phyloP scores from a whole-genome alignment of 108 stramenopile genomes.

The Schizochytrium sp. region DNA sequence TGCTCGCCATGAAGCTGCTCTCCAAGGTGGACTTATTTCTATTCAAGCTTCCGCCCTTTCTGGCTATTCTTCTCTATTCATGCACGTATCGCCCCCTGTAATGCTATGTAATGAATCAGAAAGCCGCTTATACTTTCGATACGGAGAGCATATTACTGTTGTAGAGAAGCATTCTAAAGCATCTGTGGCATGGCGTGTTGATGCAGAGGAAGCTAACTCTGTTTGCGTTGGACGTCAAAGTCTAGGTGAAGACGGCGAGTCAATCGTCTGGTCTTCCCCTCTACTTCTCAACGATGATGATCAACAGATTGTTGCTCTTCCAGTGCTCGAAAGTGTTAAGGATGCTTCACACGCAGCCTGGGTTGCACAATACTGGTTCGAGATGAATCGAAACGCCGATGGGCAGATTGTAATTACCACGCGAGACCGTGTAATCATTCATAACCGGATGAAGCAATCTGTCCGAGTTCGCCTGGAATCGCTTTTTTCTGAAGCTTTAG shows the following conservation, averaged over 20 bases:
- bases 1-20: not conserved
- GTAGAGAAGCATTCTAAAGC: not conserved
- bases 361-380: constrained; percentile 37
- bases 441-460: constrained; percentile 2
- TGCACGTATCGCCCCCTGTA: not conserved
- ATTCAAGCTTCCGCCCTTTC: constrained; percentile 32
- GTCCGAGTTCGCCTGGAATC: constrained; percentile 3
- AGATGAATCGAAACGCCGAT: not conserved
- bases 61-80: constrained; percentile 41
- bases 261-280: constrained; percentile 15
- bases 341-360: not conserved
- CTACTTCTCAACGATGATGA: not conserved
- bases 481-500: not conserved
- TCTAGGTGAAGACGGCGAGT: not conserved
- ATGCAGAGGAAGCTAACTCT: not conserved
- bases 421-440: not conserved
- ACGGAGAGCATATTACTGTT: not conserved
- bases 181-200: not conserved
- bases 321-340: constrained; percentile 29
- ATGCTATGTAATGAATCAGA: not conserved
- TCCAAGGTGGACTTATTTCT: not conserved
- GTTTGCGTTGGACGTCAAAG: not conserved
- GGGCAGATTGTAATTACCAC: not conserved
- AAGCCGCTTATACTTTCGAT: not conserved
- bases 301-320: constrained; percentile 42